Evolutionary conservation across 345 rosid species (phyloP), one percentile per base, ranked within the genome.

Genomic region (Camelina neglecta): DNA sequence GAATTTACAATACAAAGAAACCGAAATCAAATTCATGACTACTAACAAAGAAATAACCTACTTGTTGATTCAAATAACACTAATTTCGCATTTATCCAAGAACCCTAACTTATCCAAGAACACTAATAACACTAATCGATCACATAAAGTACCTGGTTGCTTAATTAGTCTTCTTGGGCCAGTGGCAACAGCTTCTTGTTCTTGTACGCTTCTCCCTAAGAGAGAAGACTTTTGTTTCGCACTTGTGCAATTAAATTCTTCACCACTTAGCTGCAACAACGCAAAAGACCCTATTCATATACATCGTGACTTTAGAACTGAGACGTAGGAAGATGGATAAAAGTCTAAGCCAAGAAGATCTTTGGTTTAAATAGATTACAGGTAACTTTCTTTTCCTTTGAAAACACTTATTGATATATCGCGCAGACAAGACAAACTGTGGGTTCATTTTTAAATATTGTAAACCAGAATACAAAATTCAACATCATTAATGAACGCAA

Each of bases 161-260:
- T 93, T 93, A 55, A 91, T 87, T 33, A 89, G 93, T 93, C 90
- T 93, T 91, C 92, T 93, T 93, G 76, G 93, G 93, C 96, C 11
- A 93, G 96, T 0, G 98, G 96, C 85, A 90, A 63, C 41, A 74
- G 75, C 73, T 88, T 91, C 83, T 88, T 93, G 8, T 77, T 87
- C 83, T 88, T 86, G 79, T 85, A 91, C 7, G 73, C 96, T 8
- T 91, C 96, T 83, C 98, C 85, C 44, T 35, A 7, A 35, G 38
- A 93, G 39, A 0, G 89, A 85, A 39, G 86, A 74, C 83, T 48
- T 48, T 93, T 91, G 97, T 70, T 81, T 91, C 81, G 73, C 1
- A 91, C 97, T 74, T 91, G 88, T 0, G 93, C 96, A 39, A 91
- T 89, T 3, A 89, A 88, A 85, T 84, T 72, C 86, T 91, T 87